A percentile compares a stretch with the other conserved stretches of the same genome.
Evolutionary conservation across 306 rosid genomes (phyloP).

Genomic region (Elaeagnus macrophylla): DNA sequence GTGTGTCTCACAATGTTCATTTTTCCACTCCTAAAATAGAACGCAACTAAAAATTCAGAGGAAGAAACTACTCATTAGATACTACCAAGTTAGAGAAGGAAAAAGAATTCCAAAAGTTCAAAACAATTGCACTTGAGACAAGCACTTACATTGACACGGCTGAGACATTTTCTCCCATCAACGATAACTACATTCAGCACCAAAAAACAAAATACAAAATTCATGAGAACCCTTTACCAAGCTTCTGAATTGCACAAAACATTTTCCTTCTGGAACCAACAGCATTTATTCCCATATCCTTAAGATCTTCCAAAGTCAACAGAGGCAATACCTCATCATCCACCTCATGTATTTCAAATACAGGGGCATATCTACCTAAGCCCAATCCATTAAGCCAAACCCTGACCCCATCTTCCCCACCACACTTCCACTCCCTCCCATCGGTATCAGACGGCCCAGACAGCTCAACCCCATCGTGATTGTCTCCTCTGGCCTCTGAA

Average conservation of each 20-base stretch:
- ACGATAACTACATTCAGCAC: no score
- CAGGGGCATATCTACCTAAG: constrained; percentile 53
- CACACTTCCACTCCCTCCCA: constrained; percentile 57
- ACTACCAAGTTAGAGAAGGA: no score
- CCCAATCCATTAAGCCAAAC: constrained; percentile 51
- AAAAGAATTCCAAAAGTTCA: no score
- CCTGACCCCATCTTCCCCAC: constrained; percentile 37
- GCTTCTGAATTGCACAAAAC: constrained; percentile 61
- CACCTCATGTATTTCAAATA: constrained; percentile 70
- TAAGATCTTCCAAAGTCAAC: constrained; percentile 72
- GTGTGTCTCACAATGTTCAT: no score
- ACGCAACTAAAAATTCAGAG: no score
- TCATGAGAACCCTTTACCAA: constrained; percentile 42
- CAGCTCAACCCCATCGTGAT: constrained; percentile 60
- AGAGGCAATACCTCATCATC: constrained; percentile 65
- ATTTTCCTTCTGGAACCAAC: constrained; percentile 68
- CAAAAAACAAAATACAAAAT: not conserved
- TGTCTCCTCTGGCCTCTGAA: constrained; percentile 44
- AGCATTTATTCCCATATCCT: constrained; percentile 70
- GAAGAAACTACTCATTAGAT: no score
- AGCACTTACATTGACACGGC: no score
- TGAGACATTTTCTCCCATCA: no score
- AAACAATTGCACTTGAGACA: no score
- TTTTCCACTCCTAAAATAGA: no score
- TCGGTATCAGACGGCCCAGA: constrained; percentile 80